Base-by-base conservation (phyloP, 169 alveolate genomes). In the Plasmodium gallinaceum region DNA sequence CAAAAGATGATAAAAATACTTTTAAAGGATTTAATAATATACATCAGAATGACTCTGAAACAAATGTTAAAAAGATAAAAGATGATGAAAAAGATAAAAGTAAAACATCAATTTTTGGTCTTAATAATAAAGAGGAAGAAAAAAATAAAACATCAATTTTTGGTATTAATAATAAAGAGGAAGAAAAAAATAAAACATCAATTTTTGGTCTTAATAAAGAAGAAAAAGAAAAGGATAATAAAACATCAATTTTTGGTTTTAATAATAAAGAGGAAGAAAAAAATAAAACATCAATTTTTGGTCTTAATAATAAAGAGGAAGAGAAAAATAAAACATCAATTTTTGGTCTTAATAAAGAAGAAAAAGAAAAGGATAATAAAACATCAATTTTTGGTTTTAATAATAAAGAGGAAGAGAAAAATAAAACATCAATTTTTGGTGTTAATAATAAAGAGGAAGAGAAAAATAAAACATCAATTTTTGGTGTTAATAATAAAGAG, bases 1-100 rank as follows among this genome's bases (percentile, higher is more conserved):
- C 37, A 5, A 54, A 75, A 43, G 57, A 16, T 22, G 88, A 14
- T 32, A 64, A 45, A 16, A 52, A 62, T 5, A 42, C 22, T 0
- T 22, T 24, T 26, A 64, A 75, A 61, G 69, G 60, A 14, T 75
- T 64, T 62, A 74, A 70, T 5, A 61, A 51, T n/a, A 24, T 54
- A 26, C 24, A 7, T 16, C 42, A 42, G 12, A 60, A 26, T 32
- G 22, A 54, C 22, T 26, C 42, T 24, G 74, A 75, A 10, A 32
- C 57, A 14, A 62, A 14, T 14, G 46, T 9, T 12, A 32, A 75
- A 22, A 43, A 48, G 32, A 24, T 8, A 32, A 68, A 71, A 20
- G 60, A 42, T 8, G 83, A 12, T 52, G 4, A 60, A 9, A 39
- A 20, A 6, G 18, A 37, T 7, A 37, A 64, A n/a, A 64, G 0